Evolutionary conservation across 169 alveolate genomes (phyloP).

Genomic region (Cryptosporidium tyzzeri): DNA sequence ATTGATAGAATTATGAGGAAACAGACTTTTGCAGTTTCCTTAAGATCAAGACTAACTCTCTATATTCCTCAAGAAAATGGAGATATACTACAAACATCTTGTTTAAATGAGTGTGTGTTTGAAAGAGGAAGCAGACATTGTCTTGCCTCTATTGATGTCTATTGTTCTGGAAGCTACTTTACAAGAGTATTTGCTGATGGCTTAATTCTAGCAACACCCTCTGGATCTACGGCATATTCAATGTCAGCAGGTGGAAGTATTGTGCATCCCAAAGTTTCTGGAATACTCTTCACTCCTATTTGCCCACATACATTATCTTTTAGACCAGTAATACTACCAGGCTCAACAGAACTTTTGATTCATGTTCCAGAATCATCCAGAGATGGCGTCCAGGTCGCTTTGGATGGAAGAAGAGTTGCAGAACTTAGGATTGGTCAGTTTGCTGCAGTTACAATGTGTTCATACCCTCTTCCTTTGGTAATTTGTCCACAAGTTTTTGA

Average conservation of each 20-base stretch:
- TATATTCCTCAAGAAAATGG: slow-evolving; percentile 37
- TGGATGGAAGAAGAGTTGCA: slow-evolving; percentile 80
- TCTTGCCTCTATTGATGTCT: slow-evolving; percentile 75
- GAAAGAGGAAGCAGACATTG: slow-evolving; percentile 77
- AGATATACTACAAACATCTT: slow-evolving; percentile 27
- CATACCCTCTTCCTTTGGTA: slow-evolving; percentile 67
- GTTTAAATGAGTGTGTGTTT: slow-evolving; percentile 81
- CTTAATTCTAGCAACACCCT: slow-evolving; percentile 93
- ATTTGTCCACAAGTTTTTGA: slow-evolving; percentile 59
- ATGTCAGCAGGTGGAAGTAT: slow-evolving; percentile 98
- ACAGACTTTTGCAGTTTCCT: slow-evolving; percentile 64
- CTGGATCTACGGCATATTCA: slow-evolving; percentile 99
- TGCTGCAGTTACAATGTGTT: slow-evolving; percentile 64
- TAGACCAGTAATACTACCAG: slow-evolving; percentile 93
- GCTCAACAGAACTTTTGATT: slow-evolving; percentile 77
- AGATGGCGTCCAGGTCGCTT: slow-evolving; percentile 78
- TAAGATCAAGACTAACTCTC: slow-evolving; percentile 58
- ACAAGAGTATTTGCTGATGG: slow-evolving; percentile 91
- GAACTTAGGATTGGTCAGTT: slow-evolving; percentile 57
- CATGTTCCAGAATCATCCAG: slow-evolving; percentile 80
- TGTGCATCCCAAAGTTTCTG: slow-evolving; percentile 92
- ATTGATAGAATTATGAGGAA: slow-evolving; percentile 57
- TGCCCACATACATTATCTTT: slow-evolving; percentile 96
- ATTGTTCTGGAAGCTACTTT: slow-evolving; percentile 76
- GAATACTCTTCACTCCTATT: slow-evolving; percentile 92